Conservation (phyloP, 805 yeast genomes). For the Kuraishia capsulata region DNA sequence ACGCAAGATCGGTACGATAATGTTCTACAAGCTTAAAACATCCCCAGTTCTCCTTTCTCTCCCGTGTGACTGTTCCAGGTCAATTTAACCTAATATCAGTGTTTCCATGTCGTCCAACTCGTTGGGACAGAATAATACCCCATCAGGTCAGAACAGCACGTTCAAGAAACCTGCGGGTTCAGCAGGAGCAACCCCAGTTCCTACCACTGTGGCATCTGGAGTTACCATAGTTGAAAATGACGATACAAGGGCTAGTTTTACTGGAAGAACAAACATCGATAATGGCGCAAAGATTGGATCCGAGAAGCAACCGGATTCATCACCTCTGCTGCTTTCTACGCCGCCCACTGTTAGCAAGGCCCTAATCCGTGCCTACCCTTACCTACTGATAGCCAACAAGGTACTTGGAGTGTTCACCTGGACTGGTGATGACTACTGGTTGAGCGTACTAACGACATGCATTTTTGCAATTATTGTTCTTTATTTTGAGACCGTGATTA, state of each 20-base stretch:
- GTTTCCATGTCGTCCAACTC: background rate
- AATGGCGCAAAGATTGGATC: background rate
- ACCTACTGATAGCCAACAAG: constrained; percentile 64
- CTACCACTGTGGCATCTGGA: constrained; percentile 2
- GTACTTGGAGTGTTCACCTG: constrained; percentile 71
- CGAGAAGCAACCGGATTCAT: constrained; percentile 36
- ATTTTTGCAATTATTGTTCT: constrained; percentile 48
- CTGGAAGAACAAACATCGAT: constrained; percentile 22
- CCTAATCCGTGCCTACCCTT: constrained; percentile 77
- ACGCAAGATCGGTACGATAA: no score
- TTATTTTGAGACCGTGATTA: constrained; percentile 71
- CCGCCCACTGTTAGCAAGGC: constrained; percentile 89
- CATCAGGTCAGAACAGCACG: background rate
- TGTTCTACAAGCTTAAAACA: no score
- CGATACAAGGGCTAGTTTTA: constrained; percentile 28
- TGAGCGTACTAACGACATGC: constrained; percentile 53
- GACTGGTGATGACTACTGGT: constrained; percentile 82
- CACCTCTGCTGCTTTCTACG: constrained; percentile 80
- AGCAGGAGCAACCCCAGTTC: background rate
- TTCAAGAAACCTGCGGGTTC: background rate
- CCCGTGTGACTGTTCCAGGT: no score
- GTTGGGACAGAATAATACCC: background rate
- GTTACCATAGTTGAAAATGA: constrained; percentile 20
- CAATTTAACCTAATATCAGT: no score
- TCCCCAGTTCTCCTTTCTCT: no score